Percentiles rank a stretch among this genome's conserved stretches.
Conservation (phyloP, 2,329 filamentous ascomycete genomes). For the Lachnellula subtilissima region DNA sequence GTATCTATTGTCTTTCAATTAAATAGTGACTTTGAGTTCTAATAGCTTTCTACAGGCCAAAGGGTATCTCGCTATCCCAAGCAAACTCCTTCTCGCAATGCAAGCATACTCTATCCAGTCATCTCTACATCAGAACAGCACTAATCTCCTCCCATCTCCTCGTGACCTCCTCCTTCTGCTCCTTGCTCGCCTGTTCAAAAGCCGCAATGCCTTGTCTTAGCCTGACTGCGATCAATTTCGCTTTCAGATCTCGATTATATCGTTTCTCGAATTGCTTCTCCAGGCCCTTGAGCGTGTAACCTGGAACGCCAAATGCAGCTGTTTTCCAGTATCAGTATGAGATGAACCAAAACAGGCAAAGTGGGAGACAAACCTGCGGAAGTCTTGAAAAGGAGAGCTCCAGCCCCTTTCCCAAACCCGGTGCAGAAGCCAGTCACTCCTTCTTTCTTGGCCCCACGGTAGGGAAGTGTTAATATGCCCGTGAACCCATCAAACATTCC, state of each 20-base stretch:
- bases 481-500: conserved; percentile 61
- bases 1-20: too few relatives aligned
- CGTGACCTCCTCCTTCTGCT: conserved; percentile 37
- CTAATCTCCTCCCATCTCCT: conserved; percentile 19
- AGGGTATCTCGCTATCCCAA: neutral
- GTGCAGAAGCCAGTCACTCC: conserved; percentile 47
- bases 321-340: neutral
- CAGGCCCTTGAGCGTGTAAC: conserved; percentile 23
- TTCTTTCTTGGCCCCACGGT: conserved; percentile 48
- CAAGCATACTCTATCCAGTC: neutral
- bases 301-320: conserved; percentile 19
- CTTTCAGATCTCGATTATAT: conserved; percentile 15
- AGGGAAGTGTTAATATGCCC: conserved; percentile 55
- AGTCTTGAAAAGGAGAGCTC: conserved; percentile 60
- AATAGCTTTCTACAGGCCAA: neutral
- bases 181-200: conserved; percentile 31
- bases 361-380: conserved; percentile 31
- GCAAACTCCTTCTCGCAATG: neutral
- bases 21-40: too few relatives aligned
- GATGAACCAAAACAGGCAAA: conserved; percentile 19
- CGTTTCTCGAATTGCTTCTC: conserved; percentile 25
- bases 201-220: conserved; percentile 22
- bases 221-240: conserved; percentile 18
- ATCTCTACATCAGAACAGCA: neutral
- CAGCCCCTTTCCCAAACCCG: conserved; percentile 54